Base-by-base conservation (phyloP, 805 yeast species). In the Ogataea angusta region DNA sequence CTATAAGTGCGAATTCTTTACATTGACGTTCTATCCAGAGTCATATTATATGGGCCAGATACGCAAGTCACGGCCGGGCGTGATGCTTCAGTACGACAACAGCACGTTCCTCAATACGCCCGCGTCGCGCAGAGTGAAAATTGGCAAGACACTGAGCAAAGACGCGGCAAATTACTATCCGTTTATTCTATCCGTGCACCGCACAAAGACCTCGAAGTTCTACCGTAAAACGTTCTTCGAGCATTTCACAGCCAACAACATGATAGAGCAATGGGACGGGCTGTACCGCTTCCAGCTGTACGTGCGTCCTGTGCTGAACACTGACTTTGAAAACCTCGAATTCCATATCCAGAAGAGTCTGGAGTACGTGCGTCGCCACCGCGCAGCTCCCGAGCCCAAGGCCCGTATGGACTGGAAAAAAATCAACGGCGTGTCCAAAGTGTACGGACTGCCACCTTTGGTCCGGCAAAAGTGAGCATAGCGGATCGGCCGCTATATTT, bases 1-100 rank as follows among this genome's bases (percentile, higher is more conserved):
- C 3, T 49, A 49, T 31, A 32, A 27, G 8, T 53, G 60, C 33
- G 51, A 50, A 17, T 54, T 47, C 36, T 62, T 61, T 31, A 13
- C 34, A 3, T 12, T 60, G 10, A 19, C 24, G 5, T 64, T 45
- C 38, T 56, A 48, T 40, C 60, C 54, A 12, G 38, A 44, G 13
- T 14, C 35, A 1, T 56, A 56, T 34, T 56, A 39, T 29, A 3
- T 59, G 15, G 58, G 59, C 1, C 46, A 43, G 30, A 49, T 56
- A 5, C 39, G 67, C n/a, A 64, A 64, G 34, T 58, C 67, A 0
- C 52, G 45, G 16, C 69, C 69, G 1, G 63, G 60, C 0, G 10
- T 62, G 1, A 24, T 56, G 28, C 32, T 60, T 7, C 16, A 40
- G 18, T 13, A 18, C 9, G 19, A 42, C 10, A 35, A 41, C 15